Conservation (phyloP, 2,329 filamentous ascomycete species). For the Zymoseptoria pseudotritici region DNA sequence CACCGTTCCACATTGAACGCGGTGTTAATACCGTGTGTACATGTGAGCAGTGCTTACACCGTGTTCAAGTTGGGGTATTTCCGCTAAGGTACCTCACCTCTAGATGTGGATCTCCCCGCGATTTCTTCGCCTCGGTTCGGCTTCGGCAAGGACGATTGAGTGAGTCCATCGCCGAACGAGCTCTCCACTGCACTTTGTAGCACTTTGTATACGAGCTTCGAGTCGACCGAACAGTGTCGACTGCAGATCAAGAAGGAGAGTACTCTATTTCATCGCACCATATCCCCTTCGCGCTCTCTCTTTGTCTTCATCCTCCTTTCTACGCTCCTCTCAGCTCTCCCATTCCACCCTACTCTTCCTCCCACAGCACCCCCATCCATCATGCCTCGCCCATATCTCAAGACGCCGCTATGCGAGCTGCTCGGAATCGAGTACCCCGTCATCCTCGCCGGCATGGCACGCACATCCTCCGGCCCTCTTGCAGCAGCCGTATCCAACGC, state of each 20-base stretch:
- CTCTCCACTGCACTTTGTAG: background rate
- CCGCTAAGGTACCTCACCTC: too few relatives aligned
- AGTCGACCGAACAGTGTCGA: background rate
- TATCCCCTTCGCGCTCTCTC: background rate
- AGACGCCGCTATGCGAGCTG: constrained; percentile 69
- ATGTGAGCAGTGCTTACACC: too few relatives aligned
- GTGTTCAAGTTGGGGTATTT: too few relatives aligned
- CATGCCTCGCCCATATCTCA: constrained; percentile 45
- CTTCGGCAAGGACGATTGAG: background rate
- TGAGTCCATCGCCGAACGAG: background rate
- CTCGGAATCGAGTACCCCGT: constrained; percentile 82
- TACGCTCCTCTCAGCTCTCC: background rate
- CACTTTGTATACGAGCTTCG: background rate
- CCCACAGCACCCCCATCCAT: constrained; percentile 1
- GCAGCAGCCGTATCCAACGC: constrained; percentile 85
- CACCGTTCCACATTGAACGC: too few relatives aligned
- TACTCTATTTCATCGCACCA: background rate
- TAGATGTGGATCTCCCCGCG: background rate
- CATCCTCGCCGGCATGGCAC: constrained; percentile 89
- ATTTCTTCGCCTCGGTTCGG: background rate
- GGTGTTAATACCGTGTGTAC: too few relatives aligned
- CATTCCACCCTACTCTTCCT: background rate
- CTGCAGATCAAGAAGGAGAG: background rate
- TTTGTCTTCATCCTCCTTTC: background rate
- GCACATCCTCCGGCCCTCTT: constrained; percentile 68